Evolutionary conservation across 331 rosid species (phyloP).

Genomic region (Malus hybrid): DNA sequence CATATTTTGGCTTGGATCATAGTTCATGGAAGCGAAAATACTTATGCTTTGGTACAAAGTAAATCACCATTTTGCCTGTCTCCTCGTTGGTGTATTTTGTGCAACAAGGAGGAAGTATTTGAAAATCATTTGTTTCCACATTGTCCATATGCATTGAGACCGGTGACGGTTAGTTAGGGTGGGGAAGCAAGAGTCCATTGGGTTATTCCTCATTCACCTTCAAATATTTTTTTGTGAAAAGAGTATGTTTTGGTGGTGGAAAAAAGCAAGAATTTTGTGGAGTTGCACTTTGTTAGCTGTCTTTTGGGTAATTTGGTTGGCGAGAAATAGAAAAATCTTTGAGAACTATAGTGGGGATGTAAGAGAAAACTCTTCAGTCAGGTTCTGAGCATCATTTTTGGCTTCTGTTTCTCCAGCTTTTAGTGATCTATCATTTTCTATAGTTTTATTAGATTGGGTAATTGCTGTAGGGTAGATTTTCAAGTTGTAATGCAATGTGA

Average conservation of each 20-base stretch:
- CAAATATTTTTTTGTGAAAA: neutral
- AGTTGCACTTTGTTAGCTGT: neutral
- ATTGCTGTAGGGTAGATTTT: neutral
- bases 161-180: neutral
- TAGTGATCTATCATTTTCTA: neutral
- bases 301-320: neutral
- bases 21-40: too few relatives aligned
- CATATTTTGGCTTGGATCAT: too few relatives aligned
- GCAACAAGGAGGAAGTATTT: neutral
- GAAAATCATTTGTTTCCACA: neutral
- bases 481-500: neutral
- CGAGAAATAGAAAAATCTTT: neutral
- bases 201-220: neutral
- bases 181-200: neutral
- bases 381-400: neutral
- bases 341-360: neutral
- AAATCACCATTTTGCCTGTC: too few relatives aligned
- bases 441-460: neutral
- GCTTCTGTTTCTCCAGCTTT: neutral
- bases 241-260: neutral
- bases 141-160: neutral
- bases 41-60: too few relatives aligned
- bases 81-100: neutral
- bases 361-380: neutral
- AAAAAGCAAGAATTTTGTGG: neutral